A percentile compares a stretch with the other conserved stretches of the same genome.
Evolutionary conservation across 495 filamentous ascomycete species (phyloP).

Genomic region (Penicillium robsamsonii): DNA sequence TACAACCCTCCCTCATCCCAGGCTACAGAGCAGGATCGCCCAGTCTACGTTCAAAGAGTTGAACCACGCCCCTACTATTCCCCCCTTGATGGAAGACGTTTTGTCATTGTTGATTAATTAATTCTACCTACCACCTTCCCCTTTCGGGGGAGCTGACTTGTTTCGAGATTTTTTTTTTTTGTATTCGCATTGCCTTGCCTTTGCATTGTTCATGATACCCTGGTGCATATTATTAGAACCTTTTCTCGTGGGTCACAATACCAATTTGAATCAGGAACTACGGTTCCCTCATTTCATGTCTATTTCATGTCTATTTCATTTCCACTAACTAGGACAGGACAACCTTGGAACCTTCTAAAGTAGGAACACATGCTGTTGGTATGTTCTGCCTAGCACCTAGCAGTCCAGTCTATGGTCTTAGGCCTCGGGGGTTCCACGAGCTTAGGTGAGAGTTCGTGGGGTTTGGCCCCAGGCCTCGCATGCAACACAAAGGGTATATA

Average conservation of each 20-base stretch:
- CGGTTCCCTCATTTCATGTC: not conserved
- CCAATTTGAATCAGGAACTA: not conserved
- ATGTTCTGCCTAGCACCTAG: slow-evolving; percentile 11
- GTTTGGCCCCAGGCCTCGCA: not conserved
- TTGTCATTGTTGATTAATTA: slow-evolving; percentile 37
- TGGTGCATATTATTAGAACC: slow-evolving; percentile 24
- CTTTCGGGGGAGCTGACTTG: not conserved
- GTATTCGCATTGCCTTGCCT: slow-evolving; percentile 2
- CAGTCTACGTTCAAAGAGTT: slow-evolving; percentile 28
- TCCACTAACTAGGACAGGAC: not conserved
- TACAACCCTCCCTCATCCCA: slow-evolving; percentile 23
- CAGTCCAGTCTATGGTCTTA: not conserved
- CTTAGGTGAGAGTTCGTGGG: not conserved
- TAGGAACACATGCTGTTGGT: slow-evolving; percentile 3
- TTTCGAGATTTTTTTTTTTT: slow-evolving; percentile 4
- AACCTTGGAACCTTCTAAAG: not conserved
- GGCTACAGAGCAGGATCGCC: slow-evolving; percentile 25
- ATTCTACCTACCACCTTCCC: not conserved
- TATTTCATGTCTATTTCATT: not conserved
- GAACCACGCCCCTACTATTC: slow-evolving; percentile 24
- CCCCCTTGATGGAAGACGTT: slow-evolving; percentile 24
- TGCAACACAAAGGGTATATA: not conserved
- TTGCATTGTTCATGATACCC: slow-evolving; percentile 35
- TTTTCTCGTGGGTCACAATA: slow-evolving; percentile 9
- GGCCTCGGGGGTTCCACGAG: not conserved